Percentiles rank a stretch among this genome's conserved stretches.
These are phyloP conservation scores for Nemania serpens DNA, from an alignment of 2,329 filamentous ascomycete species.

Conservation along the genomic window DNA sequence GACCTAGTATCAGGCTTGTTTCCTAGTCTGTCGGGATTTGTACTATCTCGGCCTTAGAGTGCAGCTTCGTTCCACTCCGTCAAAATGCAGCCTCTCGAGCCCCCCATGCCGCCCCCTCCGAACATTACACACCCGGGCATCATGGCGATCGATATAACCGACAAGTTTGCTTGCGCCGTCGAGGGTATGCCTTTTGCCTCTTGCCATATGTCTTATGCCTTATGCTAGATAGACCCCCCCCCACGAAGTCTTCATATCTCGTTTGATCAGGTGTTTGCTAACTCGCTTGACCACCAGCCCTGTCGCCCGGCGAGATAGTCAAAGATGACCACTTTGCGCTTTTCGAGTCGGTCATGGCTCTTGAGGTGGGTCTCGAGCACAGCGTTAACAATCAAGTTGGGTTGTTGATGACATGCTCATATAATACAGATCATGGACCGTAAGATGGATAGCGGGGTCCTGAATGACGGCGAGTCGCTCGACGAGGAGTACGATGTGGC, in stretches of 20 bases:
- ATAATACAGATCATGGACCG: slow-evolving; percentile 86
- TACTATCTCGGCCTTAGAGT: no score
- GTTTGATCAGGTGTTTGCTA: neutral
- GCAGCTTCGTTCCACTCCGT: slow-evolving; percentile 6
- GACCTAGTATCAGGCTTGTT: neutral
- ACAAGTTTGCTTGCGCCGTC: slow-evolving; percentile 58
- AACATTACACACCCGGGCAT: slow-evolving; percentile 54
- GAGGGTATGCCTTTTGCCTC: slow-evolving; percentile 57
- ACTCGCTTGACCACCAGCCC: slow-evolving; percentile 53
- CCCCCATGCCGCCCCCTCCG: slow-evolving; percentile 44
- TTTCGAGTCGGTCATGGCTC: slow-evolving; percentile 88
- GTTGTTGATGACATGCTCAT: neutral
- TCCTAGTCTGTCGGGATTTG: neutral
- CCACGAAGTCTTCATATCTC: neutral
- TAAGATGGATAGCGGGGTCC: slow-evolving; percentile 96
- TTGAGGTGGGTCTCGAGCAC: slow-evolving; percentile 58
- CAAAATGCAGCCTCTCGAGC: slow-evolving; percentile 26
- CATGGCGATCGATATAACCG: slow-evolving; percentile 62
- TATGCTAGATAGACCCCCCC: neutral
- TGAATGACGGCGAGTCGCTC: slow-evolving; percentile 77
- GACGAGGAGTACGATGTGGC: slow-evolving; percentile 82
- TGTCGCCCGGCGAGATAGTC: slow-evolving; percentile 80
- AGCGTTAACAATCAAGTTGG: neutral
- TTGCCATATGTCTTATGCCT: neutral
- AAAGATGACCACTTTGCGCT: slow-evolving; percentile 95